Evolutionary conservation across 225 moss, liverwort and hornwort species (phyloP).

Genomic region (Ulota crispa): DNA sequence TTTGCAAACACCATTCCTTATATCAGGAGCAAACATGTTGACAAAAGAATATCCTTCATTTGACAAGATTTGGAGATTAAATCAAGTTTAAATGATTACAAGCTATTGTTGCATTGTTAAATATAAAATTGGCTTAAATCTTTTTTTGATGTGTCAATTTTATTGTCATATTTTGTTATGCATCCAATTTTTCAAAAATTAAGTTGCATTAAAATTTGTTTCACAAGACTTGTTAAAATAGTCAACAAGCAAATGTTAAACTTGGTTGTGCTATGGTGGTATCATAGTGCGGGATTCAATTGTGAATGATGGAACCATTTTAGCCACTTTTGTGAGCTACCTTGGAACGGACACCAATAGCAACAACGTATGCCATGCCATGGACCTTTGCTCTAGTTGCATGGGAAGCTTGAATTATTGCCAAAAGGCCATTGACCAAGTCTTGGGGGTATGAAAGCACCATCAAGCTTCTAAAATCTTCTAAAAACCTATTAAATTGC

Average conservation of each 20-base stretch:
- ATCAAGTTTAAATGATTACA: not conserved
- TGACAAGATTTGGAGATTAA: not conserved
- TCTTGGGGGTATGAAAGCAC: constrained; percentile 9
- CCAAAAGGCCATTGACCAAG: constrained; percentile 60
- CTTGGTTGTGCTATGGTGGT: constrained; percentile 26
- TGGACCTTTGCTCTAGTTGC: constrained; percentile 79
- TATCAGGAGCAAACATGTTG: too few relatives aligned
- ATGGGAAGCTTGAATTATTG: constrained; percentile 79
- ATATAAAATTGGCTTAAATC: not conserved
- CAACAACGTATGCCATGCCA: constrained; percentile 50
- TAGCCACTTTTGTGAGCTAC: constrained; percentile 54
- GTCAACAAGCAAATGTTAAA: not conserved
- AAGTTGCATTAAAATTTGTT: not conserved
- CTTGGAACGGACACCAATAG: constrained; percentile 50
- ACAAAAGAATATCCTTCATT: too few relatives aligned
- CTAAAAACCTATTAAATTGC: not conserved
- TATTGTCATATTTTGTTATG: not conserved
- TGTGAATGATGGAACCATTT: constrained; percentile 45
- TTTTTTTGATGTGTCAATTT: not conserved
- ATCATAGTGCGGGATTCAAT: constrained; percentile 64
- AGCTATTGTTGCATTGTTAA: not conserved
- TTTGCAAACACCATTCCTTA: too few relatives aligned
- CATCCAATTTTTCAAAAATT: not conserved
- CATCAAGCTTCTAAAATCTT: not conserved
- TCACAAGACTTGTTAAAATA: constrained; percentile 1